These are phyloP conservation scores for Trichoderma atroviride DNA, from an alignment of 2,329 filamentous ascomycete genomes.

Conservation along the genomic window DNA sequence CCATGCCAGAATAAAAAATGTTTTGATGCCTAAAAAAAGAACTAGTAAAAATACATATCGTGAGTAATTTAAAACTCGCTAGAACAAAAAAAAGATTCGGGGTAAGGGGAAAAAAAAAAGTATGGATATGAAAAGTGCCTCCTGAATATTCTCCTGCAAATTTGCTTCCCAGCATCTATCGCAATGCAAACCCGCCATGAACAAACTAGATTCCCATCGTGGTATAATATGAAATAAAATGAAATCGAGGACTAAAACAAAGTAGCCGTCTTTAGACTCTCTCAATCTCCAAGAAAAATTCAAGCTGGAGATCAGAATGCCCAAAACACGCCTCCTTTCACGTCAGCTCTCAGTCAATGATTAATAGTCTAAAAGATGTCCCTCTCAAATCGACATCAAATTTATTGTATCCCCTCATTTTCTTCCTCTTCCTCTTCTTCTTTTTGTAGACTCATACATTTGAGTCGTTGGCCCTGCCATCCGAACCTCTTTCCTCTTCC, in stretches of 20 bases:
- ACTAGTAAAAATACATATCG: constrained; percentile 13
- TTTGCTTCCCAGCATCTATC: constrained; percentile 12
- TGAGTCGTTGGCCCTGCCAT: constrained; percentile 34
- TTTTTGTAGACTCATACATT: constrained; percentile 39
- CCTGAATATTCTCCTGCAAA: constrained; percentile 2
- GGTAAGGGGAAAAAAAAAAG: neutral
- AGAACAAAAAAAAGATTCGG: neutral
- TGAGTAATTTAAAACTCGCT: constrained; percentile 9
- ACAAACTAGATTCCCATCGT: constrained; percentile 22
- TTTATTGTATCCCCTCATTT: neutral
- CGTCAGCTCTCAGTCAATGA: neutral
- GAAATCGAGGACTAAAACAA: neutral
- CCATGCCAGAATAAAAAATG: neutral
- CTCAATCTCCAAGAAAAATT: constrained; percentile 11
- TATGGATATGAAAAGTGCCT: neutral
- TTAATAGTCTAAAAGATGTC: constrained; percentile 18
- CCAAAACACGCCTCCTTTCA: constrained; percentile 1
- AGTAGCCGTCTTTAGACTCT: neutral
- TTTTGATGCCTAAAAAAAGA: constrained; percentile 1
- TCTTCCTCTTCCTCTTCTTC: neutral
- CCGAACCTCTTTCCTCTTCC: constrained; percentile 21
- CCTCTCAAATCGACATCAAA: neutral
- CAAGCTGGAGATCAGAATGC: neutral
- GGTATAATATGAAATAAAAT: constrained; percentile 13
- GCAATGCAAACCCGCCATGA: constrained; percentile 13